phyloP scores from a whole-genome alignment of 164 flowering plant genomes.

The Magnolia changhungtana region DNA sequence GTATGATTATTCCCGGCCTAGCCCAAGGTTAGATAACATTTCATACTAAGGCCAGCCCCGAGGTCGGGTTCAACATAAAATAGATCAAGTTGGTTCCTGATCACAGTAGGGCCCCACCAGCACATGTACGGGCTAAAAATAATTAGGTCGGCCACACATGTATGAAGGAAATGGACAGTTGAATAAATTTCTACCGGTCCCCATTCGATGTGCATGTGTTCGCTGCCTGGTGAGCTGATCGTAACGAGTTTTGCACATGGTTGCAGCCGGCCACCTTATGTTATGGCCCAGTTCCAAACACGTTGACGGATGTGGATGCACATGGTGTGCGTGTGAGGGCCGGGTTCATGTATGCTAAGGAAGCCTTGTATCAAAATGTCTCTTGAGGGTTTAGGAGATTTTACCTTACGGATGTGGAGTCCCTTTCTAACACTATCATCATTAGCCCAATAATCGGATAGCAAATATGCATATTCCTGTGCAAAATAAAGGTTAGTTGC shows the following conservation, averaged over 20 bases:
- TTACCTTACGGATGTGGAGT: conserved; percentile 23
- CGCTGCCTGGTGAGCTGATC: neutral
- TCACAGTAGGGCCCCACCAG: no score
- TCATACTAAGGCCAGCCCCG: no score
- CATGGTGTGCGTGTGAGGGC: no score
- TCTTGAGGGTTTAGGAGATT: neutral
- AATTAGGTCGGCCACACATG: no score
- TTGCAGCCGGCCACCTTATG: neutral
- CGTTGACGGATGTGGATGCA: neutral
- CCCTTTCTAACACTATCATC: conserved; percentile 19
- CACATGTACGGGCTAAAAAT: no score
- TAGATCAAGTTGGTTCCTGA: no score
- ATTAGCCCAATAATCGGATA: conserved; percentile 21
- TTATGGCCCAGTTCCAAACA: neutral
- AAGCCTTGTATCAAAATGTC: neutral
- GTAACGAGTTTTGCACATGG: neutral
- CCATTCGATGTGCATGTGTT: neutral
- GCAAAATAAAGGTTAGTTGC: neutral
- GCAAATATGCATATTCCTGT: conserved; percentile 16
- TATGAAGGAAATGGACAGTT: no score
- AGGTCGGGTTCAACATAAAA: no score
- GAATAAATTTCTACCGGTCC: no score
- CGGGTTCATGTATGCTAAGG: neutral
- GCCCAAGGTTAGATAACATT: no score
- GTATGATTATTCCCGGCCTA: neutral